Evolutionary conservation across 2,329 filamentous ascomycete genomes (phyloP).

Genomic region (Bipolaris oryzae): DNA sequence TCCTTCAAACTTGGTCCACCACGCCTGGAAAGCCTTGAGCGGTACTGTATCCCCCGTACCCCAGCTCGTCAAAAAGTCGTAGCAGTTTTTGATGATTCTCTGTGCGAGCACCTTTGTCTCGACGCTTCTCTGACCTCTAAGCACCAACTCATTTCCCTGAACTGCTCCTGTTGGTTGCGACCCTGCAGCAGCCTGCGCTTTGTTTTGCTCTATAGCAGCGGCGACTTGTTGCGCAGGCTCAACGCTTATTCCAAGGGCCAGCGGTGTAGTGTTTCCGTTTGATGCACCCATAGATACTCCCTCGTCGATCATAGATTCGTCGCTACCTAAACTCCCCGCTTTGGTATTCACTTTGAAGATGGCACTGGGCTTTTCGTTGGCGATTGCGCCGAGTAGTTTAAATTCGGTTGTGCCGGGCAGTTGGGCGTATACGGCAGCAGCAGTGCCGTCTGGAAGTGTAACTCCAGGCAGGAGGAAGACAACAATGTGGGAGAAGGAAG

Average conservation of each 20-base stretch:
- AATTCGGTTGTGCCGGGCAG: slow-evolving; percentile 68
- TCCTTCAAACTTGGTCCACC: slow-evolving; percentile 97
- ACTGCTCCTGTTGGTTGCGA: slow-evolving; percentile 31
- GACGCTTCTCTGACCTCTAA: slow-evolving; percentile 51
- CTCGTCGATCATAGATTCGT: slow-evolving; percentile 57
- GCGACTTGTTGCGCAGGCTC: slow-evolving; percentile 77
- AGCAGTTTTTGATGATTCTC: slow-evolving; percentile 93
- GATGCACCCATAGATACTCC: slow-evolving; percentile 21
- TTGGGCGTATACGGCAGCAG: slow-evolving; percentile 89
- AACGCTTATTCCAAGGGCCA: slow-evolving; percentile 81
- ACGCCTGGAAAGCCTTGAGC: slow-evolving; percentile 93
- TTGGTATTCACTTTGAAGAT: slow-evolving; percentile 76
- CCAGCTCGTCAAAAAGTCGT: slow-evolving; percentile 93
- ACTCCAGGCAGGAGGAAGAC: slow-evolving; percentile 86
- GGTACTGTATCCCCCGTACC: slow-evolving; percentile 83
- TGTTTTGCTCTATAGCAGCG: slow-evolving; percentile 68
- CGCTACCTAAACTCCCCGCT: slow-evolving; percentile 50
- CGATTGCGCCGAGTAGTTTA: slow-evolving; percentile 85
- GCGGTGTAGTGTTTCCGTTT: slow-evolving; percentile 26
- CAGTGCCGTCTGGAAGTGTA: slow-evolving; percentile 73
- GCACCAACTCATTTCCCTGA: slow-evolving; percentile 43
- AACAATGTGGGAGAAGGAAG: slow-evolving; percentile 74
- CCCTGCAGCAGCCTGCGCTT: slow-evolving; percentile 48
- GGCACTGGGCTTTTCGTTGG: slow-evolving; percentile 86
- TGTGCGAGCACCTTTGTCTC: slow-evolving; percentile 84